Evolutionary conservation across 148 eudicot species (phyloP).

Genomic region (Silene conica): DNA sequence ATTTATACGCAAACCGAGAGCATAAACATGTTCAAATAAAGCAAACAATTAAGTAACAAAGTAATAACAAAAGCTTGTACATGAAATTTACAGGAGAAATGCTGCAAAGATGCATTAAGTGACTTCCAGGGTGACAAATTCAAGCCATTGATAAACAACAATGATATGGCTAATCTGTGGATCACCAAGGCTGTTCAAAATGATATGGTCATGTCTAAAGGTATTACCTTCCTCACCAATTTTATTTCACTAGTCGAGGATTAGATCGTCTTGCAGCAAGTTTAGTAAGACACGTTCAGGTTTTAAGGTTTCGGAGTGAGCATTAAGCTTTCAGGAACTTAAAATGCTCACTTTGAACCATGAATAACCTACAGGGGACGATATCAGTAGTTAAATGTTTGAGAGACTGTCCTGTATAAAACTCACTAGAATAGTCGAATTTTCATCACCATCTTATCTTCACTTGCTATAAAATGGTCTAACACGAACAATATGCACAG

Average conservation of each 20-base stretch:
- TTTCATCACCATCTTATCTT: background rate
- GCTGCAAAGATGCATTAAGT: slow-evolving; percentile 26
- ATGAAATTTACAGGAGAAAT: slow-evolving; percentile 20
- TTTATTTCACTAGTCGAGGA: background rate
- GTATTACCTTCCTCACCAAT: slow-evolving; percentile 11
- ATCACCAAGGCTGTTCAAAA: slow-evolving; percentile 10
- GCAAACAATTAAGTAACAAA: background rate
- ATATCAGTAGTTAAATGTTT: too few relatives aligned
- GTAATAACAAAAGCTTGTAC: background rate
- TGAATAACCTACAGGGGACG: too few relatives aligned
- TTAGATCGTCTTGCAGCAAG: background rate
- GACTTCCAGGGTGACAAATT: slow-evolving; percentile 22
- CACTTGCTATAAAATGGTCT: background rate
- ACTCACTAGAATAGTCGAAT: background rate
- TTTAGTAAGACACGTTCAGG: background rate
- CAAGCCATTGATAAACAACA: slow-evolving; percentile 29
- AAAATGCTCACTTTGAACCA: too few relatives aligned
- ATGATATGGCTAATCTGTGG: slow-evolving; percentile 34
- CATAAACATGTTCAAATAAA: background rate
- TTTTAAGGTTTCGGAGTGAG: background rate
- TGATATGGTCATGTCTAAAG: slow-evolving; percentile 29
- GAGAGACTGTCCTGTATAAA: background rate
- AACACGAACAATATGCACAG: background rate
- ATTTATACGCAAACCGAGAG: background rate
- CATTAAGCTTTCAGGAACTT: too few relatives aligned